Evolutionary conservation across 345 rosid genomes (phyloP).

Genomic region (Atalantia buxifolia): DNA sequence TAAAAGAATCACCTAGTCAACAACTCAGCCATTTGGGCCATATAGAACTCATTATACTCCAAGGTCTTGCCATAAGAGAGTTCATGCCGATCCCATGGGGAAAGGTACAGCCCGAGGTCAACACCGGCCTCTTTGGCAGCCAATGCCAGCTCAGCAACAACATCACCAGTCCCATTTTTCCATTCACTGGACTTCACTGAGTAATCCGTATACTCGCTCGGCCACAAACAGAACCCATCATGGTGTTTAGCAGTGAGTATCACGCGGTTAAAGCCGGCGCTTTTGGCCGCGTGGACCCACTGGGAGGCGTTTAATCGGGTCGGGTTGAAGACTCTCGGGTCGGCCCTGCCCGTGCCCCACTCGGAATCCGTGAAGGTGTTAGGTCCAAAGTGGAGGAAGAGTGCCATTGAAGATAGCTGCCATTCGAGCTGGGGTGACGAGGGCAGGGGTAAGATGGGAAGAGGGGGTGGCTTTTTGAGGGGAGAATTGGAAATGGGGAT

Average conservation of each 20-base stretch:
- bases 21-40: slow-evolving; percentile 87
- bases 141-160: slow-evolving; percentile 58
- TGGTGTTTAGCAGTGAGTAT: slow-evolving; percentile 90
- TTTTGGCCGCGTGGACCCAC: slow-evolving; percentile 78
- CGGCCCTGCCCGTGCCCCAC: slow-evolving; percentile 76
- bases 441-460: slow-evolving; percentile 80
- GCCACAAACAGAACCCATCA: slow-evolving; percentile 98
- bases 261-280: slow-evolving; percentile 62
- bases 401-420: slow-evolving; percentile 71
- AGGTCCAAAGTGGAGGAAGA: slow-evolving; percentile 86
- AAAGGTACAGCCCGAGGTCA: slow-evolving; percentile 67
- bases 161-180: slow-evolving; percentile 69
- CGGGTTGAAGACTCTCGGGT: slow-evolving; percentile 75
- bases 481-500: slow-evolving; percentile 27
- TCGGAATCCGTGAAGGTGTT: slow-evolving; percentile 88
- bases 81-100: slow-evolving; percentile 97
- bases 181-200: slow-evolving; percentile 67
- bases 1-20: slow-evolving; percentile 49
- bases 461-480: slow-evolving; percentile 55
- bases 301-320: slow-evolving; percentile 59
- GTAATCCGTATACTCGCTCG: slow-evolving; percentile 66
- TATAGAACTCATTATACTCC: slow-evolving; percentile 79
- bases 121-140: slow-evolving; percentile 62
- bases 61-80: slow-evolving; percentile 61
- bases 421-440: slow-evolving; percentile 74